Percentiles rank a stretch among this genome's conserved stretches.
Evolutionary conservation across 2,329 filamentous ascomycete species (phyloP).

Genomic region (Fonsecaea multimorphosa): DNA sequence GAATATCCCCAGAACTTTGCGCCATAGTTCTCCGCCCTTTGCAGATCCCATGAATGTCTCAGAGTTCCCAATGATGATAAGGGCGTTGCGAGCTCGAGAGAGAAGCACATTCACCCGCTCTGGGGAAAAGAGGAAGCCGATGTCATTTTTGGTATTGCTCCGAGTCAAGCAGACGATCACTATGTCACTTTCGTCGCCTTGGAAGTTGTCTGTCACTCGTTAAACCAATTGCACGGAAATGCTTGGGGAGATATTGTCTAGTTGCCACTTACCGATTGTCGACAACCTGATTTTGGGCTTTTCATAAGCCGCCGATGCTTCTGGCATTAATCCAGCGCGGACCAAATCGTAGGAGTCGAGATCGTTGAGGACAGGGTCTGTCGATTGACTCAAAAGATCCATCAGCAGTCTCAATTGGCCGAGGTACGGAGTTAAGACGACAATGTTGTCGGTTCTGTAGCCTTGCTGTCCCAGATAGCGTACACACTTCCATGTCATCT

Average conservation of each 20-base stretch:
- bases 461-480: constrained; percentile 74
- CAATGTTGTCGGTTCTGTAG: constrained; percentile 68
- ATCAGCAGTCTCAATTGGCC: constrained; percentile 68
- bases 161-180: constrained; percentile 71
- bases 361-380: constrained; percentile 72
- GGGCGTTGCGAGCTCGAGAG: constrained; percentile 67
- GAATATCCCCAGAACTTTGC: constrained; percentile 59
- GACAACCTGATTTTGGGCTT: constrained; percentile 66
- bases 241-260: background rate
- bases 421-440: constrained; percentile 74
- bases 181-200: constrained; percentile 77
- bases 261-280: constrained; percentile 64
- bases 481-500: constrained; percentile 70
- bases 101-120: constrained; percentile 74
- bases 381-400: constrained; percentile 60
- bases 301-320: constrained; percentile 57
- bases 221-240: constrained; percentile 5
- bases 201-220: constrained; percentile 69
- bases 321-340: constrained; percentile 65
- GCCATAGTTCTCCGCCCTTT: constrained; percentile 62
- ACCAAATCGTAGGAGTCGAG: constrained; percentile 69
- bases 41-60: constrained; percentile 63
- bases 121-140: constrained; percentile 71
- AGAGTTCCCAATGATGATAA: constrained; percentile 74
- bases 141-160: constrained; percentile 67